Evolutionary conservation across 768 basidiomycete species (phyloP), one percentile per base, ranked within the genome.

Genomic region (Podaxis pistillaris): DNA sequence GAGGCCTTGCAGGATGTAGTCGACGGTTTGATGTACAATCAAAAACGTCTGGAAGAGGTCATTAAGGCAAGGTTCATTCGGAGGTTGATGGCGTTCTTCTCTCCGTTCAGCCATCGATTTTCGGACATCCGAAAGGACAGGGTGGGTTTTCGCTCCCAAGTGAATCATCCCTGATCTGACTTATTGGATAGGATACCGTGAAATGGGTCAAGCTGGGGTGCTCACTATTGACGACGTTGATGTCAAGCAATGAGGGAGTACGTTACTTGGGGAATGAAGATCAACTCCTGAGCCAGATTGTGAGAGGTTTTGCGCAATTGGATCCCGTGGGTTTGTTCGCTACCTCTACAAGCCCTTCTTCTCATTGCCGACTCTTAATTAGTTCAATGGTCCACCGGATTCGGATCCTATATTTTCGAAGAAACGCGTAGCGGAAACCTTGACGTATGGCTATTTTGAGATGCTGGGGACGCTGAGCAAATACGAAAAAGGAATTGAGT

Each of bases 401-500:
- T 84, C 88, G 7, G 91, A 93, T 68, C 88, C 91, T 0, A 83
- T 92, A 56, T 94, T 98, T 68, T 94, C 95, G 1, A 91, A 90
- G 71, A 83, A 87, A 66, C 83, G 93, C 6, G 82, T 98, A 53
- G 81, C 88, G 44, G 87, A 89, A 17, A 94, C 94, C 0, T 75
- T 99, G 68, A 93, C 93, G 0, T 91, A 86, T 67, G 96, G 95
- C 0, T 98, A 98, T 73, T 86, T 99, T 66, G 94, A 97, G 68
- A 95, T 99, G 89, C 82, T 99, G 2, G 96, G 96, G 7, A 89
- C 86, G 1, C 79, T 99, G 51, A 96, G 93, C 77, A 94, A 90
- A 69, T 86, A 88, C 65, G 83, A 87, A 53, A 93, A 97, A 52
- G 97, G 97, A 26, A 84, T 96, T 24, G 91, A 93, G 95, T 96